A percentile compares a stretch with the other conserved stretches of the same genome.
Conservation (phyloP, 139 green algal species). For the Chloropicon primus region DNA sequence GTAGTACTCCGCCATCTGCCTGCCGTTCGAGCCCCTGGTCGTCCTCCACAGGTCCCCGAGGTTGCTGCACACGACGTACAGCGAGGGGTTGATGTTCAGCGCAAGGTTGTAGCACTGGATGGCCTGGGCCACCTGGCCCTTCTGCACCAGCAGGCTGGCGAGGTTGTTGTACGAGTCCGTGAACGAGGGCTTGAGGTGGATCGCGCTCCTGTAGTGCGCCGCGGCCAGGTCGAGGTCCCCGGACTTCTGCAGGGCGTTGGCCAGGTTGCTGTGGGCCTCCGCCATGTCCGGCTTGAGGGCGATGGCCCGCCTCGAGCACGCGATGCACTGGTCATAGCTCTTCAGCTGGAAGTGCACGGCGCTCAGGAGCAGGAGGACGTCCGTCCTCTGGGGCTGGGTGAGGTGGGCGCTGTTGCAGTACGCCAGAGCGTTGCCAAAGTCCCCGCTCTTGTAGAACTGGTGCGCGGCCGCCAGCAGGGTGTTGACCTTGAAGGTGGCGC, state of each 20-base stretch:
- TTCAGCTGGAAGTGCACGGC: constrained; percentile 67
- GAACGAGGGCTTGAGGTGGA: constrained; percentile 55
- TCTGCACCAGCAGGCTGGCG: constrained; percentile 47
- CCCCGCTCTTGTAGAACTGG: neutral
- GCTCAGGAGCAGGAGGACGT: constrained; percentile 67
- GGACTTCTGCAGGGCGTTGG: constrained; percentile 58
- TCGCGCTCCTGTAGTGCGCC: constrained; percentile 62
- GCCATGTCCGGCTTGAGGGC: constrained; percentile 42
- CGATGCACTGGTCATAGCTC: constrained; percentile 45
- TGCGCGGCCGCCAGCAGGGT: neutral
- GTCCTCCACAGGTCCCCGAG: constrained; percentile 62
- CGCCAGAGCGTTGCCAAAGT: neutral
- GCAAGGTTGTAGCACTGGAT: constrained; percentile 52
- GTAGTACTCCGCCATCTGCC: constrained; percentile 35
- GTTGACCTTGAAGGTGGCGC: neutral
- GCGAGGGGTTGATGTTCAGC: constrained; percentile 31
- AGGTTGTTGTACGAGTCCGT: constrained; percentile 69
- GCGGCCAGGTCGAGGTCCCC: constrained; percentile 64
- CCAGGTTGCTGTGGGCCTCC: constrained; percentile 47
- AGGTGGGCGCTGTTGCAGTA: neutral
- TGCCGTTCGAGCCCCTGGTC: constrained; percentile 18
- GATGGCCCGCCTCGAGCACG: constrained; percentile 43
- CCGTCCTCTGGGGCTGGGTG: constrained; percentile 27
- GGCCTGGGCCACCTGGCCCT: constrained; percentile 41
- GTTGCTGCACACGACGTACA: constrained; percentile 60